phyloP scores from a whole-genome alignment of 176 grass and related monocot species.

The Ampelocalamus luodianensis region DNA sequence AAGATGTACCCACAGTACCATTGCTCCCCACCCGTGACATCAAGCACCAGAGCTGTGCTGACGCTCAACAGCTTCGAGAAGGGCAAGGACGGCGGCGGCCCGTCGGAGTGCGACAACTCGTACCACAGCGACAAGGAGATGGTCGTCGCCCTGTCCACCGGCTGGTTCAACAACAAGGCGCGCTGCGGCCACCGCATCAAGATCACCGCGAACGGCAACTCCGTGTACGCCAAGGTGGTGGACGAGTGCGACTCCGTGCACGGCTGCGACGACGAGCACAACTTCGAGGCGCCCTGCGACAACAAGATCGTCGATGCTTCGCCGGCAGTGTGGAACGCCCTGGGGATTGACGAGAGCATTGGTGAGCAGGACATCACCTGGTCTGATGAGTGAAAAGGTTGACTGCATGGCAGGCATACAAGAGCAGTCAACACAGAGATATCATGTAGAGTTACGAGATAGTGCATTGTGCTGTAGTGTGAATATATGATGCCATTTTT shows the following conservation, averaged over 20 bases:
- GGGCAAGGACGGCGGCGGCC: slow-evolving; percentile 23
- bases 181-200: neutral
- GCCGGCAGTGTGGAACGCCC: slow-evolving; percentile 52
- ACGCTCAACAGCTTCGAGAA: slow-evolving; percentile 37
- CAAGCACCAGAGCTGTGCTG: neutral
- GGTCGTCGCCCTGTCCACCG: slow-evolving; percentile 38
- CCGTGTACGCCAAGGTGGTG: slow-evolving; percentile 52
- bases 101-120: neutral
- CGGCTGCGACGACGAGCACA: slow-evolving; percentile 44
- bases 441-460: slow-evolving; percentile 1
- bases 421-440: neutral
- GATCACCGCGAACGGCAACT: neutral
- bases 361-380: slow-evolving; percentile 47
- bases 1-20: slow-evolving; percentile 34
- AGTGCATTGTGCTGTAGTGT: neutral
- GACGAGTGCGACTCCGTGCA: slow-evolving; percentile 61
- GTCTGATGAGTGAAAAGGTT: slow-evolving; percentile 17
- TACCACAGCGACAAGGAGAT: slow-evolving; percentile 25
- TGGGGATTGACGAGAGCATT: slow-evolving; percentile 32
- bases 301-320: slow-evolving; percentile 58
- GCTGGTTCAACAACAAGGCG: slow-evolving; percentile 26
- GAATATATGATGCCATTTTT: neutral
- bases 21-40: slow-evolving; percentile 39
- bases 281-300: slow-evolving; percentile 49
- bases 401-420: neutral